These are phyloP conservation scores for Ophiocordyceps australis DNA, from an alignment of 2,329 filamentous ascomycete species.

Conservation along the genomic window DNA sequence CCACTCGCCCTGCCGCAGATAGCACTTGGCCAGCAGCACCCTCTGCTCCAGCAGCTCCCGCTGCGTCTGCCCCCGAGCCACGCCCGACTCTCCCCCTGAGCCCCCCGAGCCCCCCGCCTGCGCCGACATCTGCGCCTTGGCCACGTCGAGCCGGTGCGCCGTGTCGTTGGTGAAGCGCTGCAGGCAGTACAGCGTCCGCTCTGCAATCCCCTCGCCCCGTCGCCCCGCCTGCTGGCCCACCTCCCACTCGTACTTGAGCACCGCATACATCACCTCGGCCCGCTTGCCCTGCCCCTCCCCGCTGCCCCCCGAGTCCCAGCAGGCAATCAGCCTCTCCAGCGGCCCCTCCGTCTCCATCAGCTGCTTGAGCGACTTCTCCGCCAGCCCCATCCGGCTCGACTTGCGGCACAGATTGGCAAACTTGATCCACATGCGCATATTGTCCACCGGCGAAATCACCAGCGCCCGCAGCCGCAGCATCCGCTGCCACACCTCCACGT, in stretches of 20 bases:
- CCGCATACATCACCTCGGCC: slow-evolving; percentile 85
- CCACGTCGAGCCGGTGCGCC: slow-evolving; percentile 33
- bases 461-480: slow-evolving; percentile 91
- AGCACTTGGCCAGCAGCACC: slow-evolving; percentile 79
- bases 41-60: slow-evolving; percentile 40
- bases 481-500: slow-evolving; percentile 95
- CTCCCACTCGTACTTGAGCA: slow-evolving; percentile 94
- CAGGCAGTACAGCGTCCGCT: slow-evolving; percentile 39
- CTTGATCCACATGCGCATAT: slow-evolving; percentile 99
- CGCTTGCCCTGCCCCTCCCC: slow-evolving; percentile 4
- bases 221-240: slow-evolving; percentile 43
- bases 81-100: slow-evolving; percentile 20
- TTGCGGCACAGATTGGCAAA: slow-evolving; percentile 97
- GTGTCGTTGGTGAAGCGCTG: slow-evolving; percentile 43
- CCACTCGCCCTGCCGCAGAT: slow-evolving; percentile 93
- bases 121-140: slow-evolving; percentile 27
- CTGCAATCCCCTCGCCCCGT: slow-evolving; percentile 24
- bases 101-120: slow-evolving; percentile 27
- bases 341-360: slow-evolving; percentile 58
- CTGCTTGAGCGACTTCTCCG: slow-evolving; percentile 85
- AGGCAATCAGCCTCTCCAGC: slow-evolving; percentile 41
- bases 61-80: slow-evolving; percentile 30
- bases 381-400: slow-evolving; percentile 81
- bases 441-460: slow-evolving; percentile 80
- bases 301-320: slow-evolving; percentile 27